phyloP scores from a whole-genome alignment of 345 rosid species.

The Ailanthus altissimus region DNA sequence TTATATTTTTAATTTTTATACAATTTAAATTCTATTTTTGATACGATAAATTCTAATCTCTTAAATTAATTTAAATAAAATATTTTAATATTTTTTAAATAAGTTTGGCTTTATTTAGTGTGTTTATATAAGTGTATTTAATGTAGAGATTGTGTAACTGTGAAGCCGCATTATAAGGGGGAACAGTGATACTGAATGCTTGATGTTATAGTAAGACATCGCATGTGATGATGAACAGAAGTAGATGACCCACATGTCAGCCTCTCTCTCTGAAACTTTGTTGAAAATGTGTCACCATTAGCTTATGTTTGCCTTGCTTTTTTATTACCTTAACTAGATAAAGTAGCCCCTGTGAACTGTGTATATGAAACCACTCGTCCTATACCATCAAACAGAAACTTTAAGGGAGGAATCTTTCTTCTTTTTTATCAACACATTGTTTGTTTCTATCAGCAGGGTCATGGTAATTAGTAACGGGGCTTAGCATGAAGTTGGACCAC shows the following conservation, averaged over 20 bases:
- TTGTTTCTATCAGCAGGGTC: constrained; percentile 2
- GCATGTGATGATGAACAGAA: constrained; percentile 17
- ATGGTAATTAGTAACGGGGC: neutral
- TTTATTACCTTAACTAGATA: constrained; percentile 26
- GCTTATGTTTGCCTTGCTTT: neutral
- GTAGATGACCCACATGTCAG: constrained; percentile 18
- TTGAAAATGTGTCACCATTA: constrained; percentile 17
- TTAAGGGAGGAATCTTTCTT: neutral
- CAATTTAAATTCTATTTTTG: no score
- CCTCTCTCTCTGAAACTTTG: constrained; percentile 1
- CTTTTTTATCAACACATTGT: neutral
- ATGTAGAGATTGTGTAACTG: no score
- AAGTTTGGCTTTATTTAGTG: no score
- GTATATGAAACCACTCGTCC: neutral
- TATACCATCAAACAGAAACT: neutral
- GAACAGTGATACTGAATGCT: neutral
- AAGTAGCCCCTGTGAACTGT: neutral
- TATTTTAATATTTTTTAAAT: no score
- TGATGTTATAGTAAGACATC: neutral
- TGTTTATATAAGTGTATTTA: no score
- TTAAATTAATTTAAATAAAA: no score
- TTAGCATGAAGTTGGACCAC: neutral
- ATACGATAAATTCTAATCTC: no score
- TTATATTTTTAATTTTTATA: no score
- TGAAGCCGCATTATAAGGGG: no score